Conservation (phyloP, 2,329 filamentous ascomycete genomes). For the Ophiostoma pallidulum region DNA sequence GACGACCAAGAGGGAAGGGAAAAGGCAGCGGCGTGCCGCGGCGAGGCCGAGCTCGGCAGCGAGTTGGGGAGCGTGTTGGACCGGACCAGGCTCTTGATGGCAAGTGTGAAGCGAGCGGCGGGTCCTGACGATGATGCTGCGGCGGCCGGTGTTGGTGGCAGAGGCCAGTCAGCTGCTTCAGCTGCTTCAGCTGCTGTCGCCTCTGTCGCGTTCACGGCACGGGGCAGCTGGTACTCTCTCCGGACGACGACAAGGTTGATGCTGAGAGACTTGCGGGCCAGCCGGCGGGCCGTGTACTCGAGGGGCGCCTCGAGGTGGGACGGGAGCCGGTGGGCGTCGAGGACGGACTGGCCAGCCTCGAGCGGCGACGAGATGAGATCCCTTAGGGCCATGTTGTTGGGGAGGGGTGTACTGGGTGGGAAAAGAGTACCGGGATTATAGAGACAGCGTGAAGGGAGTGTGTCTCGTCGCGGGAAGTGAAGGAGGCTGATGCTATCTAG, state of each 20-base stretch:
- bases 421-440: too few species aligned
- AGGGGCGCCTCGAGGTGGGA: constrained; percentile 44
- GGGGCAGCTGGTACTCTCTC: constrained; percentile 45
- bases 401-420: neutral
- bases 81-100: constrained; percentile 32
- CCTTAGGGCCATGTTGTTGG: constrained; percentile 37
- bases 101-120: constrained; percentile 23
- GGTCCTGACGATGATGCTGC: neutral
- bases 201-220: too few species aligned
- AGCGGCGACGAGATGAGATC: constrained; percentile 52
- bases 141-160: constrained; percentile 11
- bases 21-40: neutral
- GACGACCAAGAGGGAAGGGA: neutral
- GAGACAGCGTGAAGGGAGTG: too few species aligned
- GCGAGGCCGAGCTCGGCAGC: constrained; percentile 21
- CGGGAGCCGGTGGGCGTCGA: constrained; percentile 49
- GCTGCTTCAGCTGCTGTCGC: constrained; percentile 12
- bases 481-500: too few species aligned
- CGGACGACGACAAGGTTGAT: constrained; percentile 50
- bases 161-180: neutral
- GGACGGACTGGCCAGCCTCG: constrained; percentile 51
- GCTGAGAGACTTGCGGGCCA: constrained; percentile 46
- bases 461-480: too few species aligned
- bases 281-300: constrained; percentile 46
- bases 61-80: constrained; percentile 29